Conservation (phyloP, 257 asterid genomes). For the Rhazya stricta region DNA sequence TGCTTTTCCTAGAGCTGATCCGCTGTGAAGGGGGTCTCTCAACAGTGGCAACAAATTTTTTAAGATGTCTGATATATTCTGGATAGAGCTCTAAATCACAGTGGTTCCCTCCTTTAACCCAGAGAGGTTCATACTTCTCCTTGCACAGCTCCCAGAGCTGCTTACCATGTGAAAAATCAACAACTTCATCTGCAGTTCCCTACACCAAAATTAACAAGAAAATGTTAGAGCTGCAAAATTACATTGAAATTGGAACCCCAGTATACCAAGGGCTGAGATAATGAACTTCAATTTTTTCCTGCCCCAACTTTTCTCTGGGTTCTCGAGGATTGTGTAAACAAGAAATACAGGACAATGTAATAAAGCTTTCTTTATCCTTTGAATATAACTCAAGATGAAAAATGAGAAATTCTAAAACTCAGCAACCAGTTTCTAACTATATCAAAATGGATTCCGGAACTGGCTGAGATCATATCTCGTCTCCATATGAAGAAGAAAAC, state of each 20-base stretch:
- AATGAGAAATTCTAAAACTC: background rate
- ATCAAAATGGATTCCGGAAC: background rate
- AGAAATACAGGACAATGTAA: background rate
- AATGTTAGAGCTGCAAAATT: background rate
- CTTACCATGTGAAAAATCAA: slow-evolving; percentile 78
- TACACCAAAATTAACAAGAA: slow-evolving; percentile 23
- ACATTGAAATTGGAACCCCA: background rate
- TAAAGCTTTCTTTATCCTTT: too few species aligned
- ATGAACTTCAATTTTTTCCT: background rate
- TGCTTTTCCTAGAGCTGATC: slow-evolving; percentile 57
- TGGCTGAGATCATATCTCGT: background rate
- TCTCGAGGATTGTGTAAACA: too few species aligned
- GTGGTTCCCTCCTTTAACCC: slow-evolving; percentile 87
- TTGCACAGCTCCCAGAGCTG: slow-evolving; percentile 86
- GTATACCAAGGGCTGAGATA: background rate
- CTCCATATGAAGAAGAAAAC: background rate
- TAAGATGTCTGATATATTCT: slow-evolving; percentile 69
- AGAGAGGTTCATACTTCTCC: slow-evolving; percentile 77
- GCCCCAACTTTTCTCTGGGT: background rate
- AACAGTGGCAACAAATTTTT: slow-evolving; percentile 67
- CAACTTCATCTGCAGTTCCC: slow-evolving; percentile 95
- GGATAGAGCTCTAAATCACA: slow-evolving; percentile 81
- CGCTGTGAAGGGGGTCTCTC: slow-evolving; percentile 72
- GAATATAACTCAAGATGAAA: too few species aligned
- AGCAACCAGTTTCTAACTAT: background rate